A percentile compares a stretch with the other conserved stretches of the same genome.
These are phyloP conservation scores for Tylopilus subfusipes DNA, from an alignment of 768 basidiomycete species.

Conservation along the genomic window DNA sequence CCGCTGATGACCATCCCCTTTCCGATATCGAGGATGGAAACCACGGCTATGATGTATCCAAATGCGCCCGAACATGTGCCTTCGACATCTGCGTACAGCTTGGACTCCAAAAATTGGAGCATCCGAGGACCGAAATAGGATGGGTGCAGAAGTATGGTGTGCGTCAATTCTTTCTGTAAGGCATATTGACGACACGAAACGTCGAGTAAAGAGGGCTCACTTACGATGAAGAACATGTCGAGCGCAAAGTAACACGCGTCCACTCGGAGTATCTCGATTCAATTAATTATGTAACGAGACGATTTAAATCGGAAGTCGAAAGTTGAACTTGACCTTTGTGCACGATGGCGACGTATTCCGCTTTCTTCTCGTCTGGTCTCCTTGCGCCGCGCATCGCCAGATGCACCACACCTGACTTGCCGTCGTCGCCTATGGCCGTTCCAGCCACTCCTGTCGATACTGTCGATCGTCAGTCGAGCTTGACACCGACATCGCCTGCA, in stretches of 20 bases:
- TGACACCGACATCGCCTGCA: slow-evolving; percentile 35
- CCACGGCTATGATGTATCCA: slow-evolving; percentile 91
- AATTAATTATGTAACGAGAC: slow-evolving; percentile 22
- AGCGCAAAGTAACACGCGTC: background rate
- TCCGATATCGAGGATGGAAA: slow-evolving; percentile 86
- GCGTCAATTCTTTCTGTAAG: slow-evolving; percentile 88
- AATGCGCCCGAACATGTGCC: slow-evolving; percentile 95
- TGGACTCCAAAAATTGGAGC: slow-evolving; percentile 87
- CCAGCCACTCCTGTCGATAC: slow-evolving; percentile 27
- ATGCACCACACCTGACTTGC: slow-evolving; percentile 23
- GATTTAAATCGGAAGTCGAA: slow-evolving; percentile 12
- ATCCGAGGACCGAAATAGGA: slow-evolving; percentile 98
- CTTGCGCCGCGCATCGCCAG: slow-evolving; percentile 45
- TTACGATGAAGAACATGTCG: slow-evolving; percentile 70
- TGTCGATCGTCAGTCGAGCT: slow-evolving; percentile 35
- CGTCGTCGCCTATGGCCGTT: slow-evolving; percentile 22
- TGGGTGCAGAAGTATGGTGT: slow-evolving; percentile 95
- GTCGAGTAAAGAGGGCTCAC: slow-evolving; percentile 24
- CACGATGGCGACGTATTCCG: slow-evolving; percentile 50
- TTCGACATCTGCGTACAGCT: slow-evolving; percentile 94
- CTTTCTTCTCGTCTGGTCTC: slow-evolving; percentile 69
- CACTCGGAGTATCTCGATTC: too few species aligned
- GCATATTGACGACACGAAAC: slow-evolving; percentile 2
- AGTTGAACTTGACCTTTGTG: slow-evolving; percentile 18
- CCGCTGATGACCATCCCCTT: slow-evolving; percentile 90